Evolutionary conservation across 257 asterid species (phyloP).

Genomic region (Scutellaria galericulata): DNA sequence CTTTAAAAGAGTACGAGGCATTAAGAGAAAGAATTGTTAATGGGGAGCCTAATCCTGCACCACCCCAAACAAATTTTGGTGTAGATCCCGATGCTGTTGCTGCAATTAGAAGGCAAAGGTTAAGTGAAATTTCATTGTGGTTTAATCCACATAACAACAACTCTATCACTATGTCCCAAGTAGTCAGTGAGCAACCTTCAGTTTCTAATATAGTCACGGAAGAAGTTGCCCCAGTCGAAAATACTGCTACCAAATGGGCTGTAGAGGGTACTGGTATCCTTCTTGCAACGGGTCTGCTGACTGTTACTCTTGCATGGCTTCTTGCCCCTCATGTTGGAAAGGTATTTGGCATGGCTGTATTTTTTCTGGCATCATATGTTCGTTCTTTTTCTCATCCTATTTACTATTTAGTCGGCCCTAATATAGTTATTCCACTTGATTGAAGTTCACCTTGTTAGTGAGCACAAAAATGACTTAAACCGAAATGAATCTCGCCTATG

Average conservation of each 20-base stretch:
- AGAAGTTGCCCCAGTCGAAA: conserved; percentile 62
- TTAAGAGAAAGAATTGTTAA: conserved; percentile 65
- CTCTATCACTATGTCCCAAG: conserved; percentile 50
- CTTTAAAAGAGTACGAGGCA: conserved; percentile 74
- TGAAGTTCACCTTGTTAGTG: conserved; percentile 8
- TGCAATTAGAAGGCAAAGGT: conserved; percentile 88
- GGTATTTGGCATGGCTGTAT: conserved; percentile 49
- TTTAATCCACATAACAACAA: conserved; percentile 71
- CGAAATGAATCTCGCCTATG: background rate
- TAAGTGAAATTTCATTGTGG: conserved; percentile 88
- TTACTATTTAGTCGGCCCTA: background rate
- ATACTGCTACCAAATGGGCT: conserved; percentile 82
- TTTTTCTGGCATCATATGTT: conserved; percentile 11
- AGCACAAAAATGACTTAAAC: background rate
- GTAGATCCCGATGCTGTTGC: conserved; percentile 97
- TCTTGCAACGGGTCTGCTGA: conserved; percentile 90
- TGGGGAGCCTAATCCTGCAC: conserved; percentile 79
- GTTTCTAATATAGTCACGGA: conserved; percentile 54
- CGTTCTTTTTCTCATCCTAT: background rate
- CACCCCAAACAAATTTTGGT: conserved; percentile 44
- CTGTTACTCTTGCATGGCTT: conserved; percentile 88
- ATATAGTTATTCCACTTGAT: conserved; percentile 23
- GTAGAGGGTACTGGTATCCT: conserved; percentile 87
- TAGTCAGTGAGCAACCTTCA: conserved; percentile 62
- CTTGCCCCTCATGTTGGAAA: conserved; percentile 95